phyloP scores from a whole-genome alignment of 2,329 filamentous ascomycete genomes.

The Ophiostoma australiae region DNA sequence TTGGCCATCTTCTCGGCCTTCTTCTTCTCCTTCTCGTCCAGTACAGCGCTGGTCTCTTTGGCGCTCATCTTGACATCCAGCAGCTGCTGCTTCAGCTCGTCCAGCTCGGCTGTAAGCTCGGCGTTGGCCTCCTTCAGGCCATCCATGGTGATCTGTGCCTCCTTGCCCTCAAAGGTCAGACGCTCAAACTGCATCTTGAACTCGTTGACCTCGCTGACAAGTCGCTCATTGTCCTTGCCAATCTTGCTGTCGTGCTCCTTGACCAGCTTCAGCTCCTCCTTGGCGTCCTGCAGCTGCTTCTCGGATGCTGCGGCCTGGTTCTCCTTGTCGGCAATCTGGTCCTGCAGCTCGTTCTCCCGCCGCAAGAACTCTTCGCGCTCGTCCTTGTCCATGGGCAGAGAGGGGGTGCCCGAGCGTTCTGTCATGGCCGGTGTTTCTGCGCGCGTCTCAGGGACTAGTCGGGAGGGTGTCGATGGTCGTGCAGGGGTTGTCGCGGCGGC shows the following conservation, averaged over 20 bases:
- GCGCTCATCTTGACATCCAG: conserved; percentile 95
- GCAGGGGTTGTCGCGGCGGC: conserved; percentile 48
- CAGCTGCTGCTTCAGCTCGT: conserved; percentile 93
- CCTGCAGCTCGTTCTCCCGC: conserved; percentile 93
- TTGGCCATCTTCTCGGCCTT: conserved; percentile 99
- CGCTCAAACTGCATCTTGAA: conserved; percentile 96
- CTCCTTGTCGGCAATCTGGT: conserved; percentile 92
- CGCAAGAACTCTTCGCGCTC: conserved; percentile 93
- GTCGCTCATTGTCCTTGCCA: conserved; percentile 83
- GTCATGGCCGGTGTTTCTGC: conserved; percentile 57
- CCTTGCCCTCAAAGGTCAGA: conserved; percentile 91
- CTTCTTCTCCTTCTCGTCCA: conserved; percentile 97
- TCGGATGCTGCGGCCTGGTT: conserved; percentile 73
- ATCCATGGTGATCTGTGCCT: conserved; percentile 96
- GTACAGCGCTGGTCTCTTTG: conserved; percentile 81
- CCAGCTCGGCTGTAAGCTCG: conserved; percentile 84
- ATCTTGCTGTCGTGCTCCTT: conserved; percentile 81
- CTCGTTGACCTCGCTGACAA: conserved; percentile 82
- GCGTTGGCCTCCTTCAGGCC: conserved; percentile 91
- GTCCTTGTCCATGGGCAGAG: conserved; percentile 85
- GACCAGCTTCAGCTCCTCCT: conserved; percentile 77
- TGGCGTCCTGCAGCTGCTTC: conserved; percentile 72
- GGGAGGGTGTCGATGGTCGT: conserved; percentile 51
- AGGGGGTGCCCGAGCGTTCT: conserved; percentile 82
- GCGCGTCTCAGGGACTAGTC: conserved; percentile 52